These are phyloP conservation scores for Vitellaria paradoxa DNA, from an alignment of 179 eudicot genomes.

Conservation along the genomic window DNA sequence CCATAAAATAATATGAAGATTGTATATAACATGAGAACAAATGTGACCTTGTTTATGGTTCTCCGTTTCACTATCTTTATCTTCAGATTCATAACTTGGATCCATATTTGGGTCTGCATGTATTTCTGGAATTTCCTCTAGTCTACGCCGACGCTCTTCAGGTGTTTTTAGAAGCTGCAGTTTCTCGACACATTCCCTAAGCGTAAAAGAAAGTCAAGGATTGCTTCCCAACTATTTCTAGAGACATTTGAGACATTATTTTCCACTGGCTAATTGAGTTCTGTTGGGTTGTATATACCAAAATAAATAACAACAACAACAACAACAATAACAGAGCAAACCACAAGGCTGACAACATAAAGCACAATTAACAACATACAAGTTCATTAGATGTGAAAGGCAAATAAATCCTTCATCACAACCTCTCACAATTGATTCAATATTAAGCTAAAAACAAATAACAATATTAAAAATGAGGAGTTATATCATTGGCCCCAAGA, in stretches of 20 bases:
- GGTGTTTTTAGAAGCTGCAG: constrained; percentile 87
- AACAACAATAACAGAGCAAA: background rate
- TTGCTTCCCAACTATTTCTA: constrained; percentile 3
- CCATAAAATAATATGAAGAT: background rate
- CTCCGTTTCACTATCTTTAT: constrained; percentile 62
- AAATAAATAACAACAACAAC: background rate
- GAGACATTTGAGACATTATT: no score
- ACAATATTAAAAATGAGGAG: no score
- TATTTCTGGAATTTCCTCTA: constrained; percentile 82
- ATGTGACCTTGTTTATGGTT: constrained; percentile 64
- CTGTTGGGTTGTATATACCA: no score
- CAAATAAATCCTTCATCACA: no score
- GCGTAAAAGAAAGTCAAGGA: constrained; percentile 79
- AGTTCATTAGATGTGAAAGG: background rate
- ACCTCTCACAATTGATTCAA: no score
- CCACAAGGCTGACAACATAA: background rate
- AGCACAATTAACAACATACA: background rate
- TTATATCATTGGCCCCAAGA: no score
- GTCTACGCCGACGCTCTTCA: constrained; percentile 89
- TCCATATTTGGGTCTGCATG: constrained; percentile 99
- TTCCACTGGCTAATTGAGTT: no score
- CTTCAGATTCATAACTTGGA: constrained; percentile 80
- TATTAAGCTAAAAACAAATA: no score
- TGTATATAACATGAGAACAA: constrained; percentile 5
- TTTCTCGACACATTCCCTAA: constrained; percentile 96